A percentile compares a stretch with the other conserved stretches of the same genome.
These are phyloP conservation scores for Aspergillus taichungensis DNA, from an alignment of 495 filamentous ascomycete genomes.

Conservation along the genomic window DNA sequence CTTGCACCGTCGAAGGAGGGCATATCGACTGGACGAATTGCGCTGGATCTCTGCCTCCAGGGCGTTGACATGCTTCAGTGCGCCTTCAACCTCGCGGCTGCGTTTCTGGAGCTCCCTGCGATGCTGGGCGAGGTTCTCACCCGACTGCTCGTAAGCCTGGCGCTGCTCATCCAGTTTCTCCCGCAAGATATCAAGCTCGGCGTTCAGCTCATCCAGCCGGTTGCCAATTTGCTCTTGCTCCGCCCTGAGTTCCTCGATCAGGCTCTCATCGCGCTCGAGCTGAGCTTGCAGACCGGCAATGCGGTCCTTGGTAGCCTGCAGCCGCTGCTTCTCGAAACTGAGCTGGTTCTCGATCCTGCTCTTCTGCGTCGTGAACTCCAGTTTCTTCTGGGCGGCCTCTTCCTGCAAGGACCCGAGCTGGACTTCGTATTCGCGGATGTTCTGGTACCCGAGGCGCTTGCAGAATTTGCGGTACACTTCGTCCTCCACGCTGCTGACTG, in stretches of 20 bases:
- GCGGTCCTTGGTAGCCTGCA: conserved; percentile 58
- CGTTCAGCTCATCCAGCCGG: conserved; percentile 59
- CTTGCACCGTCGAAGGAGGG: conserved; percentile 78
- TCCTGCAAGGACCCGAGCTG: conserved; percentile 88
- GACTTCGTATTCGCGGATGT: conserved; percentile 86
- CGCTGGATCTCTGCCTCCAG: conserved; percentile 78
- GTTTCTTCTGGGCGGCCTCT: conserved; percentile 75
- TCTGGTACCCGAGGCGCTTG: conserved; percentile 71
- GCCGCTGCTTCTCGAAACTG: conserved; percentile 64
- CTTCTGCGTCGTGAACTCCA: conserved; percentile 78
- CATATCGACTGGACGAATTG: conserved; percentile 72
- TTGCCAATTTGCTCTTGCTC: conserved; percentile 69
- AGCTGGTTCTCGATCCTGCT: conserved; percentile 70
- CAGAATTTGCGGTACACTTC: conserved; percentile 84
- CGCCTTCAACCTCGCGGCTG: conserved; percentile 70
- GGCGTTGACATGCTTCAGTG: conserved; percentile 63
- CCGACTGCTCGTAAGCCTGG: conserved; percentile 54
- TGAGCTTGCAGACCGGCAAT: conserved; percentile 58
- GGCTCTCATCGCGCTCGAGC: conserved; percentile 51
- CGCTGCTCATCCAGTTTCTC: conserved; percentile 62
- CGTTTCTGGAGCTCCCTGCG: conserved; percentile 77
- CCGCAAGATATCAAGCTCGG: conserved; percentile 66
- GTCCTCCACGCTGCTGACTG: conserved; percentile 81
- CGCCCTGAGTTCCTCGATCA: conserved; percentile 59
- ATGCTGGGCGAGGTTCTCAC: conserved; percentile 70